phyloP scores from a whole-genome alignment of 2,329 filamentous ascomycete species.

The Scorias spongiosa region DNA sequence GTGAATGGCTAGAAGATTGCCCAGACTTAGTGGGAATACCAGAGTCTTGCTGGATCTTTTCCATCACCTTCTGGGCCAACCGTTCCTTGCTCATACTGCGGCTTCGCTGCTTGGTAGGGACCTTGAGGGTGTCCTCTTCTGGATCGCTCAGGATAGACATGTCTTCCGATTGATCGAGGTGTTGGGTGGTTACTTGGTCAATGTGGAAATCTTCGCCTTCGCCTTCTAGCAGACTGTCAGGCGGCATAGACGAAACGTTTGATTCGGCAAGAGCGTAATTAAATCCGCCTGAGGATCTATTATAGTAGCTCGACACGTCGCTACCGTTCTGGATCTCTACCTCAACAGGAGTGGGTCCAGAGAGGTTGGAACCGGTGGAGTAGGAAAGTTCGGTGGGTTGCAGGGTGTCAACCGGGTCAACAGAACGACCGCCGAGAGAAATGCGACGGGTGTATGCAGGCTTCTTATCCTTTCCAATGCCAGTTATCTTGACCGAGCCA shows the following conservation, averaged over 20 bases:
- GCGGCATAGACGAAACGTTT: conserved; percentile 71
- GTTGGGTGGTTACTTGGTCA: conserved; percentile 24
- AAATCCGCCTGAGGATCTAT: conserved; percentile 37
- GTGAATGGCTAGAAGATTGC: conserved; percentile 9
- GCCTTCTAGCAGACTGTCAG: conserved; percentile 54
- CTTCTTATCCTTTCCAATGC: conserved; percentile 58
- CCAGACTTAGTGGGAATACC: conserved; percentile 25
- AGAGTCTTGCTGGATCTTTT: conserved; percentile 39
- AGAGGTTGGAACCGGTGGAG: conserved; percentile 66
- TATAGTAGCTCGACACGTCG: conserved; percentile 42
- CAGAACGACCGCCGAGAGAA: conserved; percentile 38
- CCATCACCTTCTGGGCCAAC: conserved; percentile 52
- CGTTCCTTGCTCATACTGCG: conserved; percentile 52
- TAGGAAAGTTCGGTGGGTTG: conserved; percentile 42
- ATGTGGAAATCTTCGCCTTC: conserved; percentile 27
- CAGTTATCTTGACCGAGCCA: conserved; percentile 72
- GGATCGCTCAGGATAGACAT: not conserved
- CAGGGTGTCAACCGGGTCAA: conserved; percentile 6
- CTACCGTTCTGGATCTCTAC: conserved; percentile 67
- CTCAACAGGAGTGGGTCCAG: conserved; percentile 58
- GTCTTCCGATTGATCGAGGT: conserved; percentile 16
- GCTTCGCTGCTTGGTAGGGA: conserved; percentile 42
- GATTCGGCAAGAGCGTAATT: conserved; percentile 55
- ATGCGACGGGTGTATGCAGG: conserved; percentile 54
- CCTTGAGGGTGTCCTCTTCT: conserved; percentile 35